Evolutionary conservation across 2,329 filamentous ascomycete species (phyloP).

Genomic region (Botrytis cinerea): DNA sequence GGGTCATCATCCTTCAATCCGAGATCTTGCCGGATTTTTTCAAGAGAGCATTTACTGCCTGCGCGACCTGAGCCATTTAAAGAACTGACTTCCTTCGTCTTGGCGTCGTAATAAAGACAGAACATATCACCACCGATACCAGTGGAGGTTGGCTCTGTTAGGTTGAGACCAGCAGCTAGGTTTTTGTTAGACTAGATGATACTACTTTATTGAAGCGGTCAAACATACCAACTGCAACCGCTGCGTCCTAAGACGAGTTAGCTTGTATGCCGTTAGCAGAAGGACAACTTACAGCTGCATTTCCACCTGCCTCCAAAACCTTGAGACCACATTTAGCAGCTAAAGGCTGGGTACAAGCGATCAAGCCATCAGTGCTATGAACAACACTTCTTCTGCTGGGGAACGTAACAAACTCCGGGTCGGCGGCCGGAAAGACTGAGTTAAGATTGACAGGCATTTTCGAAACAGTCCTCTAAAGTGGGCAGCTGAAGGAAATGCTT

Average conservation of each 20-base stretch:
- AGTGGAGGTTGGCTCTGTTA: conserved; percentile 90
- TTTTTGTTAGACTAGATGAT: conserved; percentile 18
- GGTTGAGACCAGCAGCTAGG: conserved; percentile 82
- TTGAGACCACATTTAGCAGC: conserved; percentile 86
- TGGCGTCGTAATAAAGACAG: conserved; percentile 32
- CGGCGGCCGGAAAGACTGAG: conserved; percentile 38
- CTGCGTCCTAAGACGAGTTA: conserved; percentile 70
- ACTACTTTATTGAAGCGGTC: neutral
- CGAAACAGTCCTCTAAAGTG: neutral
- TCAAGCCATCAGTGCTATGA: conserved; percentile 89
- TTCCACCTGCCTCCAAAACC: conserved; percentile 83
- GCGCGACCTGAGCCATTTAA: conserved; percentile 93
- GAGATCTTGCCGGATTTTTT: conserved; percentile 69
- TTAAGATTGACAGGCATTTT: conserved; percentile 41
- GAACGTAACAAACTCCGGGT: conserved; percentile 60
- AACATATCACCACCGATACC: conserved; percentile 93
- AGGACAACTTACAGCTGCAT: conserved; percentile 72
- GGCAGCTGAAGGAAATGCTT: neutral
- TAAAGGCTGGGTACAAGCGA: conserved; percentile 85
- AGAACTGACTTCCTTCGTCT: conserved; percentile 77
- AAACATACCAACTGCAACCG: conserved; percentile 78
- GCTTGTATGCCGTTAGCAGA: conserved; percentile 25
- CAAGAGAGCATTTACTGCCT: conserved; percentile 66
- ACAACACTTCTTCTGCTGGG: conserved; percentile 86
- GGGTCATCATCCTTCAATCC: conserved; percentile 59